Percentiles rank a stretch among this genome's conserved stretches.
phyloP scores from a whole-genome alignment of 208 protist genomes.

The Trypanosoma scelopori region DNA sequence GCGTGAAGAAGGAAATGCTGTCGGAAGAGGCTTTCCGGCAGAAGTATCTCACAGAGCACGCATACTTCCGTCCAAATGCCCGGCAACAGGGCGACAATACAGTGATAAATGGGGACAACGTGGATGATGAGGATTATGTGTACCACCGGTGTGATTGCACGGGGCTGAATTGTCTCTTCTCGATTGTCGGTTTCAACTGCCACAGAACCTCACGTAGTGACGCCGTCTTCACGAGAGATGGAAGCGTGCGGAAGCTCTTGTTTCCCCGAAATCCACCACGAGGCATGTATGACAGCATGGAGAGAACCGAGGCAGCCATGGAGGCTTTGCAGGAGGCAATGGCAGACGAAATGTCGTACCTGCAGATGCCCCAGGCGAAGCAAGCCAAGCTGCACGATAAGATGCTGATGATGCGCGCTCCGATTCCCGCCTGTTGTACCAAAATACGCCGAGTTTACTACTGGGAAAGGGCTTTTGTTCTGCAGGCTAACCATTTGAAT shows the following conservation, averaged over 20 bases:
- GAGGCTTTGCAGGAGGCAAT: constrained; percentile 67
- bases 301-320: constrained; percentile 58
- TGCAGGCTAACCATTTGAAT: constrained; percentile 43
- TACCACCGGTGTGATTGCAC: constrained; percentile 45
- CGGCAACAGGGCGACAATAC: neutral
- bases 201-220: constrained; percentile 48
- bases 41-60: constrained; percentile 38
- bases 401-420: constrained; percentile 19
- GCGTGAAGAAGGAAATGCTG: constrained; percentile 39
- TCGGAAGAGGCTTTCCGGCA: constrained; percentile 35
- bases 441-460: constrained; percentile 56
- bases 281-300: constrained; percentile 58
- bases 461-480: constrained; percentile 42
- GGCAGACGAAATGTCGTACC: constrained; percentile 58
- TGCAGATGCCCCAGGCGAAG: neutral
- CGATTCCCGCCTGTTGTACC: constrained; percentile 41
- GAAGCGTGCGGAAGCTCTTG: constrained; percentile 52
- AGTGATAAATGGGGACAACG: neutral
- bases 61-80: constrained; percentile 44
- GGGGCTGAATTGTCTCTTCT: constrained; percentile 66
- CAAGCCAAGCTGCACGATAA: neutral
- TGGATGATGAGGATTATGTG: constrained; percentile 5
- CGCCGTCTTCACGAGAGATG: constrained; percentile 53
- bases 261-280: constrained; percentile 60
- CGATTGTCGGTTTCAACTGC: constrained; percentile 41